Percentiles rank a stretch among this genome's conserved stretches.
Evolutionary conservation across 1,284 basidiomycete genomes (phyloP).

Genomic region (Fomes fomentarius): DNA sequence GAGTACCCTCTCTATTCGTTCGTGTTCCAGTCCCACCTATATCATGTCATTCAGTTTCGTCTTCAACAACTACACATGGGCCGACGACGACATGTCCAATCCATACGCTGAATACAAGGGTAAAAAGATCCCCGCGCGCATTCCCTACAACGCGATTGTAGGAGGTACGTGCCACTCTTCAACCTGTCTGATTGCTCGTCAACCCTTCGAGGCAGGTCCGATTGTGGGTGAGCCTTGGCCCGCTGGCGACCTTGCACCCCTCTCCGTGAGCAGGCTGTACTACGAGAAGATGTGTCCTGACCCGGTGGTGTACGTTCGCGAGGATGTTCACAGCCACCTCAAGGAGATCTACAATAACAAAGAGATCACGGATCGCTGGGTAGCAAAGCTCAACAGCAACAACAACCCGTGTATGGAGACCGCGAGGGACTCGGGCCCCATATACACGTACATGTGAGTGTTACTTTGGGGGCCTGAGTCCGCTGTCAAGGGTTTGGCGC

Average conservation of each 20-base stretch:
- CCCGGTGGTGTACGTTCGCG: conserved; percentile 29
- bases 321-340: conserved; percentile 19
- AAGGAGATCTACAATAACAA: conserved; percentile 11
- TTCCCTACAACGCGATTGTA: conserved; percentile 63
- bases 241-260: conserved; percentile 35
- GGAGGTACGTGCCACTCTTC: conserved; percentile 34
- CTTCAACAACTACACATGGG: conserved; percentile 69
- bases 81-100: conserved; percentile 15
- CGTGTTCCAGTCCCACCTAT: neutral
- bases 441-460: conserved; percentile 53
- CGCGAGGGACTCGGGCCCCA: conserved; percentile 24
- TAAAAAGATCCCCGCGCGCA: conserved; percentile 50
- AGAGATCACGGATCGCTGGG: conserved; percentile 54
- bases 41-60: conserved; percentile 46
- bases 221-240: conserved; percentile 41
- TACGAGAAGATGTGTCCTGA: conserved; percentile 44
- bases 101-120: conserved; percentile 36
- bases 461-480: conserved; percentile 5
- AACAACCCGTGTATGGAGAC: conserved; percentile 33
- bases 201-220: too few species aligned
- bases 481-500: neutral
- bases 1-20: neutral
- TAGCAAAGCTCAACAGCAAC: conserved; percentile 48
- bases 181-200: too few species aligned
- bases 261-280: conserved; percentile 38